Evolutionary conservation across 345 rosid genomes (phyloP).

Genomic region (Linum lewisii): DNA sequence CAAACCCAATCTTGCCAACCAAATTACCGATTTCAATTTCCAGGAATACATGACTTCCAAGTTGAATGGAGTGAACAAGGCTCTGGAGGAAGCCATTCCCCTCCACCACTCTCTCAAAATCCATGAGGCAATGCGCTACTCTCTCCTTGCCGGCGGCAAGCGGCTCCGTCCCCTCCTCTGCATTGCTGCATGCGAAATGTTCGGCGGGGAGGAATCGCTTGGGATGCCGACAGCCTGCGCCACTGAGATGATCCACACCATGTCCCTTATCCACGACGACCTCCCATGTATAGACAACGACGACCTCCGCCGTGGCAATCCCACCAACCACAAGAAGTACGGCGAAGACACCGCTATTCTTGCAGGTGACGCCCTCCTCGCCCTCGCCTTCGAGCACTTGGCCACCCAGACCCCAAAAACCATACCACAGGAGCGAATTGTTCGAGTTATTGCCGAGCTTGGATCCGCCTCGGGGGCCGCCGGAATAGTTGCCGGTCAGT

Average conservation of each 20-base stretch:
- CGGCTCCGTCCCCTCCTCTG: slow-evolving; percentile 58
- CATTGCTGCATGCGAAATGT: slow-evolving; percentile 51
- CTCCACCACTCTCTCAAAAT: slow-evolving; percentile 32
- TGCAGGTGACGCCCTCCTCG: slow-evolving; percentile 49
- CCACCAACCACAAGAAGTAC: slow-evolving; percentile 42
- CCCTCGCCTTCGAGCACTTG: slow-evolving; percentile 47
- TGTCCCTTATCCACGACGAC: slow-evolving; percentile 62
- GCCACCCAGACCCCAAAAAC: slow-evolving; percentile 15
- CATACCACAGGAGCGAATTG: slow-evolving; percentile 27
- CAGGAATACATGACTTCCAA: slow-evolving; percentile 22
- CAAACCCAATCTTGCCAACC: slow-evolving; percentile 2
- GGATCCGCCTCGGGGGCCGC: slow-evolving; percentile 37
- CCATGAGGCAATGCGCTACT: slow-evolving; percentile 66
- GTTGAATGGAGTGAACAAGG: slow-evolving; percentile 36
- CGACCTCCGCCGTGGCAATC: slow-evolving; percentile 53
- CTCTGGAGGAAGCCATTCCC: slow-evolving; percentile 44
- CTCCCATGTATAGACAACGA: slow-evolving; percentile 72
- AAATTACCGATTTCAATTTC: slow-evolving; percentile 22
- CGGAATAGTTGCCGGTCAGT: slow-evolving; percentile 50
- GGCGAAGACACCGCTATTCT: slow-evolving; percentile 52
- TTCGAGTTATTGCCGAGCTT: slow-evolving; percentile 34
- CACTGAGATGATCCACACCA: slow-evolving; percentile 63
- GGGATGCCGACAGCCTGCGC: slow-evolving; percentile 63
- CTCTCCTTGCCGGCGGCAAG: slow-evolving; percentile 55
- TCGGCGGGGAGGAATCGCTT: slow-evolving; percentile 35